Base-by-base conservation (phyloP, 441 rosid genomes). In the Erodium texanum region DNA sequence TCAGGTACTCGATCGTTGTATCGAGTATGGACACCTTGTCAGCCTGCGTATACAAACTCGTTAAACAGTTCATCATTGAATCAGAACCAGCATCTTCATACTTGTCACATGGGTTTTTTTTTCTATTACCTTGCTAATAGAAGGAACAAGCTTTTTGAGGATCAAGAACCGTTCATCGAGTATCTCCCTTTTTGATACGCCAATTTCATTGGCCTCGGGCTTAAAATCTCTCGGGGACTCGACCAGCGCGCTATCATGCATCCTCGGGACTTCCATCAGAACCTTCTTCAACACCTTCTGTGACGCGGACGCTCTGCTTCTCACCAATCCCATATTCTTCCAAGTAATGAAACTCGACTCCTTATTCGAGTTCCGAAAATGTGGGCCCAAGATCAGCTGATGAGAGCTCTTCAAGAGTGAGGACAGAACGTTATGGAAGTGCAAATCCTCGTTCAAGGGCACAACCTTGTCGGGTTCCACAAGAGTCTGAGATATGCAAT, bases 1-100 rank as follows among this genome's bases (percentile, higher is more conserved):
- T 86, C 22, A 91, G 78, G 77, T 91, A 89, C 62, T 79, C 81
- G 14, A 91, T 87, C 5, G 97, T 82, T 66, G 81, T 88, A 69
- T 91, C 97, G 63, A 91, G 85, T 74, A 90, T 82, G 0, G 96
- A 84, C 24, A 87, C 83, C 71, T 86, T 83, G 74, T 89, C 98
- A 9, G 70, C 81, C 98, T 93, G 86, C 87, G 78, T 16, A 59
- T 73, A 76, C 0, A 15, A 50, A 16, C 16, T 45, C 10, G 15
- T n/a, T 16, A 20, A 8, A 16, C 38, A 34, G 38, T 34, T 34
- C 38, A 34, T 0, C 7, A 34, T 34, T n/a, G n/a, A 8, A 34
- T 34, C 38, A 3, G 38, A 34, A 3, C 3, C 3, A 34, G 38
- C 7, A 2, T 34, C 0, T n/a, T n/a, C n/a, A n/a, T n/a, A n/a